These are phyloP conservation scores for Apophysomyces elegans DNA, from an alignment of 371 early-diverging fungal species.

Conservation along the genomic window DNA sequence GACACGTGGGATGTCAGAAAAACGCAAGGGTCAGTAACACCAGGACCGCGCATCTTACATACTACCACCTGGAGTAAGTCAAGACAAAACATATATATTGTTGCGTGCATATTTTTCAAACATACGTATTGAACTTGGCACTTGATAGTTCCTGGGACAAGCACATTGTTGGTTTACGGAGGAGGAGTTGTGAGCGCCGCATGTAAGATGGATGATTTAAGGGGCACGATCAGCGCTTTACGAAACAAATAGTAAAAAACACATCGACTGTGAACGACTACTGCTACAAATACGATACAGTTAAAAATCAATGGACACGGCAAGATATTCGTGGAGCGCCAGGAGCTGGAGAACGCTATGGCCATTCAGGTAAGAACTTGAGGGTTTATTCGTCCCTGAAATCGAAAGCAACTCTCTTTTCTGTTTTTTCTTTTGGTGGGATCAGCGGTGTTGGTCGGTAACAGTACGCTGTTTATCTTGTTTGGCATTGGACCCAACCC, in stretches of 20 bases:
- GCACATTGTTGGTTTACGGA: not conserved
- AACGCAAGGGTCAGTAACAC: not conserved
- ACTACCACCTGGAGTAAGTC: slow-evolving; percentile 3
- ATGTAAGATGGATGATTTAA: not conserved
- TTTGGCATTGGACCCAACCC: slow-evolving; percentile 7
- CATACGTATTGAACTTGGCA: not conserved
- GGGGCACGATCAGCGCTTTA: not conserved
- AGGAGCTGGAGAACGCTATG: not conserved
- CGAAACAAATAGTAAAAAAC: not conserved
- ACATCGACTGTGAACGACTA: not conserved
- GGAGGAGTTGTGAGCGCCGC: not conserved
- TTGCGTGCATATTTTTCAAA: not conserved
- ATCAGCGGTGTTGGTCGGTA: not conserved
- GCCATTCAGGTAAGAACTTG: slow-evolving; percentile 3
- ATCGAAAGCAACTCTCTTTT: not conserved
- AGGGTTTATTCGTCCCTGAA: not conserved
- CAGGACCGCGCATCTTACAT: not conserved
- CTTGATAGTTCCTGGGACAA: slow-evolving; percentile 3
- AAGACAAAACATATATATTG: no score
- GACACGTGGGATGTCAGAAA: not conserved
- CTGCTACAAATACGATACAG: not conserved
- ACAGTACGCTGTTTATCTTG: not conserved
- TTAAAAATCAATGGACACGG: not conserved
- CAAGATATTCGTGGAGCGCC: not conserved
- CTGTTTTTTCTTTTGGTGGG: not conserved